Conservation (phyloP, 169 alveolate genomes). For the Perkinsus chesapeaki region DNA sequence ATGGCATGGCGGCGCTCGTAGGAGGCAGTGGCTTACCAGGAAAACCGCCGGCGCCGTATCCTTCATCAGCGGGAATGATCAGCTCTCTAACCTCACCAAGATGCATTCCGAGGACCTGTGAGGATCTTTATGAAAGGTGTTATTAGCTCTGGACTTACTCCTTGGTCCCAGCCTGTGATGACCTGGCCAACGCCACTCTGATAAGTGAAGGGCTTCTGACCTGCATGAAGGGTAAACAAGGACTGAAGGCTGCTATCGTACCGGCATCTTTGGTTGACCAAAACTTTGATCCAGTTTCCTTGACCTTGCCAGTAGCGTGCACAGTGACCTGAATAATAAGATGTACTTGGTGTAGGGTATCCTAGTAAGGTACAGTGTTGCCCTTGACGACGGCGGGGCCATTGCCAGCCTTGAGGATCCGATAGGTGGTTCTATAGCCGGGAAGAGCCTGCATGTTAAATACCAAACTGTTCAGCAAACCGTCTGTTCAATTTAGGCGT, state of each 20-base stretch:
- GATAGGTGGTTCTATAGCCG: neutral
- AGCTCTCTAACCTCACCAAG: neutral
- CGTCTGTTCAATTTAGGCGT: too few species aligned
- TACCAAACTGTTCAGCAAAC: too few species aligned
- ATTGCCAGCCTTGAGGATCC: neutral
- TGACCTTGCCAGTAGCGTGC: neutral
- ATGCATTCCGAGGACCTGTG: neutral
- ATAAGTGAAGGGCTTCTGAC: neutral
- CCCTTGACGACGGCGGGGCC: neutral
- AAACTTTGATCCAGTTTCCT: neutral
- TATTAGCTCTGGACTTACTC: neutral
- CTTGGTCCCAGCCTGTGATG: neutral
- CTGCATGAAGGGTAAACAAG: neutral
- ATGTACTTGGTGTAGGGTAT: neutral
- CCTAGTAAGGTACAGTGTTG: neutral
- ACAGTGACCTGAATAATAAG: neutral
- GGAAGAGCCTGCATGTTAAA: neutral
- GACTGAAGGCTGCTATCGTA: neutral
- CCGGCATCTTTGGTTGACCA: neutral
- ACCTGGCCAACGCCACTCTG: neutral
- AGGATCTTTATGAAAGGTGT: neutral
- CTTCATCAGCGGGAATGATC: neutral
- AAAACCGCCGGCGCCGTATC: neutral
- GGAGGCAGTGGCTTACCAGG: neutral
- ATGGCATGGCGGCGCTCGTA: neutral